Evolutionary conservation across 768 basidiomycete species (phyloP).

Genomic region (Cyclocybe aegerita): DNA sequence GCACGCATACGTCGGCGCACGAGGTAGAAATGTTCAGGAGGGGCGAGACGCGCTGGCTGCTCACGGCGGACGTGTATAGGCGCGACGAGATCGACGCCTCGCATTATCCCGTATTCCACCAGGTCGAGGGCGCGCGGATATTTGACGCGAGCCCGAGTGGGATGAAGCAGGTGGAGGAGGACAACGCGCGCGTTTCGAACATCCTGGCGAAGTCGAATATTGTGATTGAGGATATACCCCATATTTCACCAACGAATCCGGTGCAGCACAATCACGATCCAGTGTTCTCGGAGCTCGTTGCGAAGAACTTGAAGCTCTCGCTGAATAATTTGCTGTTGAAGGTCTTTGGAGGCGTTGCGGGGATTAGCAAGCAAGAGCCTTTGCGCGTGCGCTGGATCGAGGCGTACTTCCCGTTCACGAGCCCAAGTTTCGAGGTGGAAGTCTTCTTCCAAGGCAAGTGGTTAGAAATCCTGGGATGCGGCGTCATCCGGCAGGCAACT

Average conservation of each 20-base stretch:
- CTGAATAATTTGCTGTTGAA: conserved; percentile 83
- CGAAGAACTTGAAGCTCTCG: conserved; percentile 85
- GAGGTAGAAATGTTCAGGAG: conserved; percentile 87
- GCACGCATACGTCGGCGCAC: conserved; percentile 98
- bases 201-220: conserved; percentile 74
- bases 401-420: conserved; percentile 97
- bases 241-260: conserved; percentile 74
- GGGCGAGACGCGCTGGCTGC: conserved; percentile 81
- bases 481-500: conserved; percentile 88
- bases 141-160: conserved; percentile 60
- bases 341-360: conserved; percentile 69
- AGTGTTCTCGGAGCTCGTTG: conserved; percentile 66
- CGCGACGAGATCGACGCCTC: conserved; percentile 97
- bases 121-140: conserved; percentile 92
- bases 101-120: conserved; percentile 98
- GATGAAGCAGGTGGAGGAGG: conserved; percentile 63
- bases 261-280: conserved; percentile 79
- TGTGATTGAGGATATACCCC: conserved; percentile 82
- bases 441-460: conserved; percentile 95
- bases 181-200: conserved; percentile 63
- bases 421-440: conserved; percentile 97
- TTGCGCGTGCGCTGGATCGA: conserved; percentile 95
- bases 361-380: conserved; percentile 58
- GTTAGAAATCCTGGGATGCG: conserved; percentile 94
- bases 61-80: conserved; percentile 96